Conservation (phyloP, 148 eudicot species). For the Limonium bicolor region DNA sequence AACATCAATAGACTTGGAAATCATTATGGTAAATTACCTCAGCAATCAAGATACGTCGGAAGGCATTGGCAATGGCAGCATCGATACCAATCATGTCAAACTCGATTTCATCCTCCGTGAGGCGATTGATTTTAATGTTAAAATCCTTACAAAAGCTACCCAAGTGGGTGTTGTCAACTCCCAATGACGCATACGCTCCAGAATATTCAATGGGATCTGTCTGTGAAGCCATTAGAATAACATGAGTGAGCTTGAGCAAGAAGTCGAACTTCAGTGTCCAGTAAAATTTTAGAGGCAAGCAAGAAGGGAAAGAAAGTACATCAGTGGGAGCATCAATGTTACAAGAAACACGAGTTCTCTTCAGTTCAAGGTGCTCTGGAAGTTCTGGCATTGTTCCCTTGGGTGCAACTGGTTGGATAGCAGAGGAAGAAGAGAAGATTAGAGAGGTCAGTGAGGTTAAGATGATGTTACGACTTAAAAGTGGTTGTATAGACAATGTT, state of each 20-base stretch:
- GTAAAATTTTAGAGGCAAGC: background rate
- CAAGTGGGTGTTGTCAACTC: conserved; percentile 61
- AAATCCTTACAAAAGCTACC: conserved; percentile 54
- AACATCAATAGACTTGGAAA: no score
- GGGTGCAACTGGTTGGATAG: no score
- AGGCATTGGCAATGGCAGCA: conserved; percentile 81
- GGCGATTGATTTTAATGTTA: conserved; percentile 40
- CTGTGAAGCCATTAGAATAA: conserved; percentile 25
- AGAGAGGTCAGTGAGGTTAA: no score
- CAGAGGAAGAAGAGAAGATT: no score
- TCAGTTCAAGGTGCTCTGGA: conserved; percentile 57
- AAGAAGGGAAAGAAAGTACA: conserved; percentile 15
- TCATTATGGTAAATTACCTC: no score
- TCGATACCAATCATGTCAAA: conserved; percentile 91
- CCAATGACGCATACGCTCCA: conserved; percentile 70
- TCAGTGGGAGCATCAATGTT: conserved; percentile 54
- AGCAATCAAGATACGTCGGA: conserved; percentile 75
- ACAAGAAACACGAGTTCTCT: conserved; percentile 67
- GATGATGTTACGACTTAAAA: no score
- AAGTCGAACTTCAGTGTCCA: background rate
- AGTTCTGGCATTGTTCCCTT: conserved; percentile 20
- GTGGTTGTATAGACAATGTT: no score
- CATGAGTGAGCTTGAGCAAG: background rate
- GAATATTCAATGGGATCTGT: conserved; percentile 55
- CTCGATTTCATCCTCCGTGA: conserved; percentile 55